Evolutionary conservation across 306 rosid genomes (phyloP).

Genomic region (Crataegus laevigata): DNA sequence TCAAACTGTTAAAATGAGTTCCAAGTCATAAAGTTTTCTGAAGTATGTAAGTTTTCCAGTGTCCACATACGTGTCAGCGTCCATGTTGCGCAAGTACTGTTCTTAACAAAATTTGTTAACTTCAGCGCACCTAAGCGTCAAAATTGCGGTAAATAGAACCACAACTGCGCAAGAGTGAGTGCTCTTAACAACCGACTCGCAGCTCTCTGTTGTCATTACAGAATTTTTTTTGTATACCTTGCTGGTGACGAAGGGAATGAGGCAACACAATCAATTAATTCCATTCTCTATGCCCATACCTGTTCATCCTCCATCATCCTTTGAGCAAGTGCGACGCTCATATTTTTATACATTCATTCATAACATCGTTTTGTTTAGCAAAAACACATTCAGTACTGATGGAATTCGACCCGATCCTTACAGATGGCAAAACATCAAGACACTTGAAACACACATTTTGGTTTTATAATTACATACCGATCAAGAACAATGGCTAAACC

Average conservation of each 20-base stretch:
- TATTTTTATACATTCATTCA: not conserved
- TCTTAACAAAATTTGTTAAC: not conserved
- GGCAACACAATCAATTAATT: too few species aligned
- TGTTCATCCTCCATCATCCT: not conserved
- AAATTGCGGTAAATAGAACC: not conserved
- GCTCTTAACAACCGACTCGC: not conserved
- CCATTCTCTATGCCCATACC: too few species aligned
- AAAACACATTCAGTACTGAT: not conserved
- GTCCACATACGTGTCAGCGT: too few species aligned
- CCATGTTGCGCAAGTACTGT: not conserved
- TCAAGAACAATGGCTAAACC: constrained; percentile 5
- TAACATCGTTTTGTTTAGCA: not conserved
- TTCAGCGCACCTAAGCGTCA: not conserved
- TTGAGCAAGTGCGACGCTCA: not conserved
- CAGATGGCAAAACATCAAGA: not conserved
- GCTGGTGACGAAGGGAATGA: too few species aligned
- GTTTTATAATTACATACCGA: not conserved
- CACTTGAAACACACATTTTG: not conserved
- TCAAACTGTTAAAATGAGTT: too few species aligned
- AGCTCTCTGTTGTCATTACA: not conserved
- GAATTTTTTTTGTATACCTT: too few species aligned
- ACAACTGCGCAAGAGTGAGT: too few species aligned
- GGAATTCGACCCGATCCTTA: not conserved
- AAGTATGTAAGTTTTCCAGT: too few species aligned
- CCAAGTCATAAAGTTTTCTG: too few species aligned